A percentile compares a stretch with the other conserved stretches of the same genome.
phyloP scores from a whole-genome alignment of 2,329 filamentous ascomycete species.

The Calonectria hongkongensis region DNA sequence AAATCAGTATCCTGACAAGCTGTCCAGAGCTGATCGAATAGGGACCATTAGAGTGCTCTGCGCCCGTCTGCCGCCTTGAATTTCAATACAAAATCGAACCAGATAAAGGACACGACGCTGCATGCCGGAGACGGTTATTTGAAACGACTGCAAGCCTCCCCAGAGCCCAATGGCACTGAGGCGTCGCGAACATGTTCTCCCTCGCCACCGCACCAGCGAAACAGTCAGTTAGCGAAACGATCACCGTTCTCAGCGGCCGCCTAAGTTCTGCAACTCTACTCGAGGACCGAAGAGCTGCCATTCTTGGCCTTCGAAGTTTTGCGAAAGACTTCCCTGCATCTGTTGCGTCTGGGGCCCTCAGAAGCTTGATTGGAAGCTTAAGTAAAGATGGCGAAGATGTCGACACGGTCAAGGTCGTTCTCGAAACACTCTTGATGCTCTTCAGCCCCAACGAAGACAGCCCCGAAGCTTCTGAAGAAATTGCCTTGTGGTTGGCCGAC shows the following conservation, averaged over 20 bases:
- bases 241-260: conserved; percentile 90
- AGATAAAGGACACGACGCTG: not conserved
- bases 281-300: conserved; percentile 94
- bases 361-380: conserved; percentile 89
- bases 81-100: conserved; percentile 3
- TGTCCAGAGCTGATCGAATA: conserved; percentile 46
- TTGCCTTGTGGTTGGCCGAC: conserved; percentile 95
- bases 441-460: conserved; percentile 84
- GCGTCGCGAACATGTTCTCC: conserved; percentile 73
- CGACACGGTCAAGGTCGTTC: conserved; percentile 94
- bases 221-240: conserved; percentile 96
- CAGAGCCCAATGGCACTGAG: conserved; percentile 57
- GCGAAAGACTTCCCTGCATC: conserved; percentile 97
- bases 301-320: conserved; percentile 94
- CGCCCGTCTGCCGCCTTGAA: conserved; percentile 5
- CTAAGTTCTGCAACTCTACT: conserved; percentile 92
- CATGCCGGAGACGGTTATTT: conserved; percentile 43
- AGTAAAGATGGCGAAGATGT: conserved; percentile 94
- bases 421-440: conserved; percentile 96
- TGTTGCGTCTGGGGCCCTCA: conserved; percentile 93
- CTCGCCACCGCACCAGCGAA: conserved; percentile 87
- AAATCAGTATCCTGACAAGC: conserved; percentile 49
- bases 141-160: conserved; percentile 37
- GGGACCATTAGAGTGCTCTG: conserved; percentile 21
- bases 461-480: conserved; percentile 96